Base-by-base conservation (phyloP, 805 yeast species). In the Cyberlindnera maclurae region DNA sequence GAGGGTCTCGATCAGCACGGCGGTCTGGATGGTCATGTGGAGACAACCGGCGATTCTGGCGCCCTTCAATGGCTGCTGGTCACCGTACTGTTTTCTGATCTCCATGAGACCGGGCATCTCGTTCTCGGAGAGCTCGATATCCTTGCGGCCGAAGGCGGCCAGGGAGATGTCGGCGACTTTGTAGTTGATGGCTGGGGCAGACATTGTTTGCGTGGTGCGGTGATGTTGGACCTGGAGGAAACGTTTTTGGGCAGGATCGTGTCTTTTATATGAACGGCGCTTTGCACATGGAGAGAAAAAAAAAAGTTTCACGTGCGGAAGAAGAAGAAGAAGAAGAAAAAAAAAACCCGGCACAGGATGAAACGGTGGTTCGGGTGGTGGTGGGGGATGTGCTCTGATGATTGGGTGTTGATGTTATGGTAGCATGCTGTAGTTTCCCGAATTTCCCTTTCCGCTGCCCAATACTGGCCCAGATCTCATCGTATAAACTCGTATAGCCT, bases 21-120 rank as follows among this genome's bases (percentile, higher is more conserved):
- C 98, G 60, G 98, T 93, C 75, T 90, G 98, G 62, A 93, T 84
- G 68, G 98, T 90, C 97, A 93, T 93, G 76, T 90, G 98, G 65
- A 90, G 77, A 77, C 98, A 90, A 63, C 97, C 98, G 52, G 97
- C 97, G 60, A 90, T 80, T 74, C 97, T 82, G 54, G 98, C 97
- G 59, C 97, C 98, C 70, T 85, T 84, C 69, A 90, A 81, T 53
- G 97, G 97, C 73, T 90, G 96, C 47, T 77, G 79, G 36, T 73
- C 71, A 57, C 94, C 97, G 74, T 89, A 93, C 68, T 82, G 79
- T 67, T 74, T 76, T 74, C 98, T 85, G 73, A 89, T 90, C 71
- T 89, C 84, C 94, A 93, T 90, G 64, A 90, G 78, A 79, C 98
- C 97, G 57, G 97, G 97, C 97, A 89, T 87, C 73, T 90, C 97